A percentile compares a stretch with the other conserved stretches of the same genome.
phyloP scores from a whole-genome alignment of 2,329 filamentous ascomycete genomes.

The Epichloe elymi region DNA sequence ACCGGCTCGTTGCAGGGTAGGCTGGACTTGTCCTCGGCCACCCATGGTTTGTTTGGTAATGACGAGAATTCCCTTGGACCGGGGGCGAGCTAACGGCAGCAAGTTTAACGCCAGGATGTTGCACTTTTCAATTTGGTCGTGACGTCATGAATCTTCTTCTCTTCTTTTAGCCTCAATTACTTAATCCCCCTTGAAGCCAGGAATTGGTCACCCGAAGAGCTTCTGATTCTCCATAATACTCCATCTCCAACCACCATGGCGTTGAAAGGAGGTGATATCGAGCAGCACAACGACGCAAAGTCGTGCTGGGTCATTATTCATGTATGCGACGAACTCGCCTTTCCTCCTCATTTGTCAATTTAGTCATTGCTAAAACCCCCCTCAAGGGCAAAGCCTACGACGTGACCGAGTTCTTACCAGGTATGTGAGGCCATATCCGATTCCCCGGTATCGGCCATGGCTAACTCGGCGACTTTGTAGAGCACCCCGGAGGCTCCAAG shows the following conservation, averaged over 20 bases:
- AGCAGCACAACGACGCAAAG: conserved; percentile 64
- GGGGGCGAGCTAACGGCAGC: neutral
- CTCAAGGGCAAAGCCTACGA: conserved; percentile 68
- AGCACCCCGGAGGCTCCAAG: conserved; percentile 79
- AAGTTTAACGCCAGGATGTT: too few relatives aligned
- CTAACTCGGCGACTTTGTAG: conserved; percentile 22
- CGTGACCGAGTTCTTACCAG: conserved; percentile 77
- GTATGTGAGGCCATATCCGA: conserved; percentile 24
- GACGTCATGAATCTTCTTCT: neutral
- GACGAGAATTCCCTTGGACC: neutral
- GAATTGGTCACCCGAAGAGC: too few relatives aligned
- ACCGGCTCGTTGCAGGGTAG: too few relatives aligned
- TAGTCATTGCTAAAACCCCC: conserved; percentile 1
- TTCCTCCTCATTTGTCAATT: neutral
- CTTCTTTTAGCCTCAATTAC: too few relatives aligned
- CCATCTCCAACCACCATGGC: conserved; percentile 17
- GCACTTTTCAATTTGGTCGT: too few relatives aligned
- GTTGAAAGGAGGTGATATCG: conserved; percentile 39
- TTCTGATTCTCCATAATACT: too few relatives aligned
- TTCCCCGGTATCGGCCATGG: neutral
- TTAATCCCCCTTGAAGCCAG: too few relatives aligned
- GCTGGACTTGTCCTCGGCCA: too few relatives aligned
- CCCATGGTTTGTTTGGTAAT: neutral
- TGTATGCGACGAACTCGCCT: conserved; percentile 24
- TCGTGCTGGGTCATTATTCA: conserved; percentile 91